Base-by-base conservation (phyloP, 2,329 filamentous ascomycete genomes). In the Stemphylium beticola region DNA sequence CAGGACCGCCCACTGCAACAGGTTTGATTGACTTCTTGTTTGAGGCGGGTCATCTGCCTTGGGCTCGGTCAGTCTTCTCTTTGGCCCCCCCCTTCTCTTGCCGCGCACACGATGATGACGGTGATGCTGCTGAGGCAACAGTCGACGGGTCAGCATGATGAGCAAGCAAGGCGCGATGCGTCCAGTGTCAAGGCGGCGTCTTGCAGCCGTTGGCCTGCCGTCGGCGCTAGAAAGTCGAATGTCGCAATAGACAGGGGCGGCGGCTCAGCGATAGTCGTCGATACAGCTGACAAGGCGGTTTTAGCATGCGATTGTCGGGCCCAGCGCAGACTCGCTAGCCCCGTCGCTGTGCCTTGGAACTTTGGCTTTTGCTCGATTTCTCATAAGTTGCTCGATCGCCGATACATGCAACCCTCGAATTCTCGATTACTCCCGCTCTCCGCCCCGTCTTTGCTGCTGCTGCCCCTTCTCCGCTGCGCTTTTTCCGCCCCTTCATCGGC, bases 161-260 rank as follows among this genome's bases (percentile, higher is more conserved):
- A n/a, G n/a, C n/a, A n/a, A n/a, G n/a, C n/a, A n/a, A n/a, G n/a
- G n/a, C 15, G 22, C 24, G 12, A 31, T 18, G 17, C 22, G 20
- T 22, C 14, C 29, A 43, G 32, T 37, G 22, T 39, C 38, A 22
- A 34, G 11, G 40, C 34, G 36, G 52, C 40, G 40, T 38, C 39
- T 18, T 11, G 47, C 36, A 51, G 52, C 52, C 47, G 52, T 55
- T 55, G 52, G 36, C 40, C 31, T 41, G 47, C 33, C 52, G 20
- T 24, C 18, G 29, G 32, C 52, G 41, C 52, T 55, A 55, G 22
- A 41, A 17, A 17, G 22, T 14, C 31, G 29, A 55, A 55, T 55
- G 52, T 55, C 52, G 52, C 52, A 50, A 55, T 55, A 34, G 40
- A 55, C 52, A 55, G 52, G 47, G 46, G 34, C 49, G 17, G 17